These are phyloP conservation scores for Bipolaris gigantea DNA, from an alignment of 2,329 filamentous ascomycete species.

Conservation along the genomic window DNA sequence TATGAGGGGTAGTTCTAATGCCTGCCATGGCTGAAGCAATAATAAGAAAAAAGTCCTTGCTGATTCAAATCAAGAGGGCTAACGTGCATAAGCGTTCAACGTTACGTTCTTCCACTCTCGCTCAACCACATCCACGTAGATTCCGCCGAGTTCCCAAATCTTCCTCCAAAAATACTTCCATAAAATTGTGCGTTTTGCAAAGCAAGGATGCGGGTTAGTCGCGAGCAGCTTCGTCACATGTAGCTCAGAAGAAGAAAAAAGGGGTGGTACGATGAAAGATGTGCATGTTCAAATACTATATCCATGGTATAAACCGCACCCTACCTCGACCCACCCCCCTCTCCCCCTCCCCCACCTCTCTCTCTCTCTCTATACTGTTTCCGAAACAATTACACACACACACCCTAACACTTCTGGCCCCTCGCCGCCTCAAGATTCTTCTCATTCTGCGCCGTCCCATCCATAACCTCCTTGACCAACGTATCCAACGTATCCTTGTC, in stretches of 20 bases:
- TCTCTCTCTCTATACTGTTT: neutral
- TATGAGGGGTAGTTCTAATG: neutral
- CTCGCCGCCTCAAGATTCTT: constrained; percentile 17
- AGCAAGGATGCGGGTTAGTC: no score
- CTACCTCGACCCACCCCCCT: neutral
- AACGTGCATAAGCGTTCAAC: neutral
- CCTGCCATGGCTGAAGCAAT: neutral
- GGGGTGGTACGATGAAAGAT: no score
- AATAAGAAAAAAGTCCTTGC: neutral
- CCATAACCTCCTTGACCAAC: constrained; percentile 19
- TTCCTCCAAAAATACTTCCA: no score
- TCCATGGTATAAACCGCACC: neutral
- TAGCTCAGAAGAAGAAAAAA: no score
- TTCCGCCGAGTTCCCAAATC: no score
- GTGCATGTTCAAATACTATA: no score
- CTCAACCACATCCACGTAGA: no score
- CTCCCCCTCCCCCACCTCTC: neutral
- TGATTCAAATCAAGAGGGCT: neutral
- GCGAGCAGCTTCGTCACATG: no score
- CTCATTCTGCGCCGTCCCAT: constrained; percentile 23
- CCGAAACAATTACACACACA: neutral
- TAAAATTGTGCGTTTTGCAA: no score
- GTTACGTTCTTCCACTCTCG: neutral
- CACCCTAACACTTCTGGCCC: neutral
- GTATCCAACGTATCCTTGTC: constrained; percentile 14